A percentile compares a stretch with the other conserved stretches of the same genome.
These are phyloP conservation scores for Primulina tabacum DNA, from an alignment of 257 asterid species.

Conservation along the genomic window DNA sequence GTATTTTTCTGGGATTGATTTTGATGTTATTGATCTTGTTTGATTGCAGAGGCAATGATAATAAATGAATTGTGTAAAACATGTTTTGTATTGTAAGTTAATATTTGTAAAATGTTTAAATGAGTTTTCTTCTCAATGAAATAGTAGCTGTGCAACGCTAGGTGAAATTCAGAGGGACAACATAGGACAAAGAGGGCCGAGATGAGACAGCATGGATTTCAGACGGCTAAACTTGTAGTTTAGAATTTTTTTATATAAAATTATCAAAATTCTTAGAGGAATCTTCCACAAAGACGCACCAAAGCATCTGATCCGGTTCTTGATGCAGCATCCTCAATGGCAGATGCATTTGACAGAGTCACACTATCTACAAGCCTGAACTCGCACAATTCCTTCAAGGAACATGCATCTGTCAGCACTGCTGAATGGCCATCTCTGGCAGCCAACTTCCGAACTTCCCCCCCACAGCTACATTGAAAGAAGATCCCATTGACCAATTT, in stretches of 20 bases:
- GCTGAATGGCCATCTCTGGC: constrained; percentile 99
- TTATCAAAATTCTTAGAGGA: constrained; percentile 45
- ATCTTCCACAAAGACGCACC: constrained; percentile 77
- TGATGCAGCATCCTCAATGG: constrained; percentile 73
- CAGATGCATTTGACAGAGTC: constrained; percentile 63
- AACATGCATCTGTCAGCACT: constrained; percentile 87
- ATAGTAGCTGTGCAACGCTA: neutral
- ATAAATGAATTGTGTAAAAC: neutral
- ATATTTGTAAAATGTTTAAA: neutral
- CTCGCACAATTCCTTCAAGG: constrained; percentile 90
- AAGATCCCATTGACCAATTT: constrained; percentile 22
- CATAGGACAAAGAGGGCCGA: neutral
- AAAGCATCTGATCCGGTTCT: constrained; percentile 86
- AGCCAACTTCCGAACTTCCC: constrained; percentile 82
- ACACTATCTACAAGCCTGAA: constrained; percentile 68
- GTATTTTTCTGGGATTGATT: neutral
- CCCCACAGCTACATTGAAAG: constrained; percentile 62
- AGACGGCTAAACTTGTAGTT: neutral
- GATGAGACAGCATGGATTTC: neutral
- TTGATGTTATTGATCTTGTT: neutral
- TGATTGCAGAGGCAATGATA: neutral
- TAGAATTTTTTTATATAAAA: neutral
- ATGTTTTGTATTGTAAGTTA: neutral
- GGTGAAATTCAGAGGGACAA: neutral
- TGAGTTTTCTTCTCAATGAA: neutral